phyloP scores from a whole-genome alignment of 2,329 filamentous ascomycete genomes.

The Alternaria sp. region DNA sequence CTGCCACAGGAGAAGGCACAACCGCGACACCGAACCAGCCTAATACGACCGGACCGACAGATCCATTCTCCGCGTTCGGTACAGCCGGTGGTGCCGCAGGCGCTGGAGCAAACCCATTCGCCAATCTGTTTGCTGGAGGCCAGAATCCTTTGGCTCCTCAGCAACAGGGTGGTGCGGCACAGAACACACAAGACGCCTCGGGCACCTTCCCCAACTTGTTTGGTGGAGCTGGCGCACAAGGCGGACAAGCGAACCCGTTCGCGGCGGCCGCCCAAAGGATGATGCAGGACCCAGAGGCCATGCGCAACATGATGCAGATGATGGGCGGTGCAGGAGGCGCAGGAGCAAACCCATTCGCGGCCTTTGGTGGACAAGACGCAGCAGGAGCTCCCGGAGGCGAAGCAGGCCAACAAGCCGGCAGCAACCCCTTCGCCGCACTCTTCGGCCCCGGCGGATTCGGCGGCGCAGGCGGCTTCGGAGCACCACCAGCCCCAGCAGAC shows the following conservation, averaged over 20 bases:
- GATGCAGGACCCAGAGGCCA: conserved; percentile 65
- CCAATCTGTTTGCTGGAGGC: conserved; percentile 59
- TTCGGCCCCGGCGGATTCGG: conserved; percentile 55
- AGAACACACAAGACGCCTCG: conserved; percentile 28
- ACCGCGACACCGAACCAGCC: conserved; percentile 48
- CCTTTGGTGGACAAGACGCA: conserved; percentile 55
- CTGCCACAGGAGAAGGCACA: conserved; percentile 38
- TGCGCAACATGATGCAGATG: conserved; percentile 59
- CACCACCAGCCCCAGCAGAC: conserved; percentile 67
- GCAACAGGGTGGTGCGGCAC: conserved; percentile 23
- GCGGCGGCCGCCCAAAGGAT: conserved; percentile 53
- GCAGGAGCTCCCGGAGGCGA: conserved; percentile 38
- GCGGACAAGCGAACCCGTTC: conserved; percentile 57
- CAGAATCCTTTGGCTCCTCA: conserved; percentile 46
- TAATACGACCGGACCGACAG: conserved; percentile 43
- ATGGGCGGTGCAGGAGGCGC: conserved; percentile 57
- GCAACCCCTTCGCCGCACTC: conserved; percentile 51
- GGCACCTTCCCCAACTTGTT: conserved; percentile 61
- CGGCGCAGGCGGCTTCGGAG: conserved; percentile 41
- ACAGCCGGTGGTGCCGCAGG: conserved; percentile 40
- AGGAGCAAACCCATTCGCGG: conserved; percentile 44
- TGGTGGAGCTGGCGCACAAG: conserved; percentile 40
- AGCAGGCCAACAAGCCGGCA: conserved; percentile 25
- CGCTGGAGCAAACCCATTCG: conserved; percentile 62
- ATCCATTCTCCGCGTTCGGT: conserved; percentile 56